Conservation (phyloP, 306 rosid genomes). For the Gleditsia sinensis region DNA sequence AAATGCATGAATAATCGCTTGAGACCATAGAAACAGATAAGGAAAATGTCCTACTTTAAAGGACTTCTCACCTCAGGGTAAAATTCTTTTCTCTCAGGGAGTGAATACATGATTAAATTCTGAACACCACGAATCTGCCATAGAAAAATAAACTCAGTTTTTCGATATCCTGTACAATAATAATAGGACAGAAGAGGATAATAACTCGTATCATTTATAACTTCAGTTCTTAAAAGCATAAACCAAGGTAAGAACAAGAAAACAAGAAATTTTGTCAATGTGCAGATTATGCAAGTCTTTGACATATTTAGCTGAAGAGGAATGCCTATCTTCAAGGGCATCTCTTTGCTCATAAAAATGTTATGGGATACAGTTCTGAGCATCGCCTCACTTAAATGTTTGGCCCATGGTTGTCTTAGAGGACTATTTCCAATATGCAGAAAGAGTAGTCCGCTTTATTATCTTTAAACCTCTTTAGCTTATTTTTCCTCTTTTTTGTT, state of each 20-base stretch:
- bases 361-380: background rate
- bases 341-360: no score
- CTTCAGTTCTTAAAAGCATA: background rate
- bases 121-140: conserved; percentile 83
- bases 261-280: background rate
- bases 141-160: conserved; percentile 27
- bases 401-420: background rate
- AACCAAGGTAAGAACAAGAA: background rate
- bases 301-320: background rate
- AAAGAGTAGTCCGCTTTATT: background rate
- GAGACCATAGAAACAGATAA: background rate
- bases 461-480: background rate
- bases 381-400: background rate
- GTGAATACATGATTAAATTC: conserved; percentile 75
- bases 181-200: background rate
- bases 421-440: background rate
- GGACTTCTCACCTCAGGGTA: conserved; percentile 78
- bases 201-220: background rate
- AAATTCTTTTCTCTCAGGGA: conserved; percentile 88
- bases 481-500: no score
- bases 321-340: background rate
- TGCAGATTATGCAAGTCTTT: background rate
- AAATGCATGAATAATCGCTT: conserved; percentile 22
- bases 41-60: conserved; percentile 20
- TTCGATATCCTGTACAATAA: conserved; percentile 18